These are phyloP conservation scores for Glarea lozoyensis DNA, from an alignment of 495 filamentous ascomycete species.

Conservation along the genomic window DNA sequence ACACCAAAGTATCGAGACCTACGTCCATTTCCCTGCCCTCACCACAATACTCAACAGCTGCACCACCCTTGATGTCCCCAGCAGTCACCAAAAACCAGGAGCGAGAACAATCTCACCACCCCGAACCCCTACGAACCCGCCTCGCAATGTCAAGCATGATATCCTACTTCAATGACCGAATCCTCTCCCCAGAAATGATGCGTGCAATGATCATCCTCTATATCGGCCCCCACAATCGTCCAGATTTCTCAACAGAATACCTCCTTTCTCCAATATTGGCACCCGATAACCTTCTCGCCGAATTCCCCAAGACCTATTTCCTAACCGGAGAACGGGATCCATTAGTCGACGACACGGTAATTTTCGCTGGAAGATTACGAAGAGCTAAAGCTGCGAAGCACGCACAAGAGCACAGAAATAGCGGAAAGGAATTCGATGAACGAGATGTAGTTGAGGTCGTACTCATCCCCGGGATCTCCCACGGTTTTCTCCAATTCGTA, in stretches of 20 bases:
- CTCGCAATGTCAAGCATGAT: slow-evolving; percentile 93
- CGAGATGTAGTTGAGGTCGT: slow-evolving; percentile 71
- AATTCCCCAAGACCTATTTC: slow-evolving; percentile 88
- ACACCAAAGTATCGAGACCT: slow-evolving; percentile 5
- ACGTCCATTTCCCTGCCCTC: slow-evolving; percentile 4
- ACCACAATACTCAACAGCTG: slow-evolving; percentile 16
- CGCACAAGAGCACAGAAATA: slow-evolving; percentile 15
- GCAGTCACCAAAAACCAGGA: background rate
- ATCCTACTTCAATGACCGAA: slow-evolving; percentile 93
- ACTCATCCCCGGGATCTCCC: slow-evolving; percentile 77
- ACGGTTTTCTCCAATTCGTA: slow-evolving; percentile 90
- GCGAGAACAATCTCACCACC: slow-evolving; percentile 30
- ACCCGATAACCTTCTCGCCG: slow-evolving; percentile 68
- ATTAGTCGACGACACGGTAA: slow-evolving; percentile 90
- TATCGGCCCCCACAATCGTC: slow-evolving; percentile 84
- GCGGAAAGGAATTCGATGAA: slow-evolving; percentile 53
- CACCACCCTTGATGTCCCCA: slow-evolving; percentile 9
- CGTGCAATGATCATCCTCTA: slow-evolving; percentile 98
- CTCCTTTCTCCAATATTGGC: slow-evolving; percentile 82
- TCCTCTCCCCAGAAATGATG: slow-evolving; percentile 97
- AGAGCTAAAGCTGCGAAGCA: slow-evolving; percentile 65
- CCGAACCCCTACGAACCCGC: slow-evolving; percentile 69
- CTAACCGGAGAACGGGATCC: slow-evolving; percentile 93
- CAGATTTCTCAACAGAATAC: slow-evolving; percentile 88
- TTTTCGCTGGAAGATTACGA: slow-evolving; percentile 82